Evolutionary conservation across 345 rosid species (phyloP).

Genomic region (Gossypioides kirkii): DNA sequence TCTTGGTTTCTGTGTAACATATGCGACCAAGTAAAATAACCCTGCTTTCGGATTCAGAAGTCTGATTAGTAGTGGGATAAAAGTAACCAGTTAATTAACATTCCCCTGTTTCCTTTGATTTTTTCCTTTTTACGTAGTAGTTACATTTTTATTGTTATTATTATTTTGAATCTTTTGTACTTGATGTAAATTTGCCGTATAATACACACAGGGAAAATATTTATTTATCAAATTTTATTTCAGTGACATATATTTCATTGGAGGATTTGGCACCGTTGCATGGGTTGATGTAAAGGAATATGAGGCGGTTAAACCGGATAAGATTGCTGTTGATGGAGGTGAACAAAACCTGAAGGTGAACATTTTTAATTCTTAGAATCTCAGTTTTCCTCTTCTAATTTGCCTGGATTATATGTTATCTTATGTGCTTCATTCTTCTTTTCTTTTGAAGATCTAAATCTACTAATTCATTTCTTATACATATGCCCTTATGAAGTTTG

Average conservation of each 20-base stretch:
- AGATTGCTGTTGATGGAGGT: conserved; percentile 94
- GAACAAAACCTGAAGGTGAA: conserved; percentile 83
- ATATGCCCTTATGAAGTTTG: not conserved
- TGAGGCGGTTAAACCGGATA: conserved; percentile 75
- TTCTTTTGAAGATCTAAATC: not conserved
- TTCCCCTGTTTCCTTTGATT: not conserved
- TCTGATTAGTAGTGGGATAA: not conserved
- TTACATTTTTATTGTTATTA: not conserved
- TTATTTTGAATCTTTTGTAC: not conserved
- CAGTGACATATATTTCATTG: conserved; percentile 96
- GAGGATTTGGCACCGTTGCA: conserved; percentile 98
- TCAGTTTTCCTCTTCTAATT: not conserved
- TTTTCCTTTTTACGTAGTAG: not conserved
- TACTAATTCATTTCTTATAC: not conserved
- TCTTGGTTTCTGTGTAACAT: not conserved
- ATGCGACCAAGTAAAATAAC: not conserved
- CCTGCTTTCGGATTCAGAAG: not conserved
- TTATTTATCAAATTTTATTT: not conserved
- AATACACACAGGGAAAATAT: not conserved
- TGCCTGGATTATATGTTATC: not conserved
- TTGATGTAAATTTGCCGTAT: not conserved
- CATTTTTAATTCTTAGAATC: not conserved
- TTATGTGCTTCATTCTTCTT: not conserved
- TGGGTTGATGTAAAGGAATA: conserved; percentile 94
- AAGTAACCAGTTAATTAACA: not conserved